These are phyloP conservation scores for Pisolithus thermaeus DNA, from an alignment of 1,284 basidiomycete species.

Conservation along the genomic window DNA sequence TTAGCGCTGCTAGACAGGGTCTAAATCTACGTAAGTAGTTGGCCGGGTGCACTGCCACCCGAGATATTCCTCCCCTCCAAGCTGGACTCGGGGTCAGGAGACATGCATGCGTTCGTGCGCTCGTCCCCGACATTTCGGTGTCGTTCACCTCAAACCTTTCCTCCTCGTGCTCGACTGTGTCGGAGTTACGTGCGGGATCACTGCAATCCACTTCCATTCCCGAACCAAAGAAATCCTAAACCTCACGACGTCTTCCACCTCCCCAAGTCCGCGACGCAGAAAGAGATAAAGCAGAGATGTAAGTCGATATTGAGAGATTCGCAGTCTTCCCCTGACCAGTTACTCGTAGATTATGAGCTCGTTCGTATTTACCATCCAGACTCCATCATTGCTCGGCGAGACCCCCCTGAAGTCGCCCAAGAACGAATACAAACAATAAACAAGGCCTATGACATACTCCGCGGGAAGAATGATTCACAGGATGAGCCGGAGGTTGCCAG, in stretches of 20 bases:
- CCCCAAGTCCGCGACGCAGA: conserved; percentile 44
- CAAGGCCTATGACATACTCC: conserved; percentile 54
- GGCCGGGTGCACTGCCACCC: no score
- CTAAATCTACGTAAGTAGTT: no score
- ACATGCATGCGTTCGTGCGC: neutral
- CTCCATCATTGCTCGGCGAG: conserved; percentile 43
- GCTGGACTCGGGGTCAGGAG: neutral
- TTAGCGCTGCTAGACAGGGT: no score
- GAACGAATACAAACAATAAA: conserved; percentile 58
- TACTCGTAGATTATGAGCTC: conserved; percentile 57
- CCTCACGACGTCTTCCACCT: conserved; percentile 71
- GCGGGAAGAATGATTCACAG: conserved; percentile 31
- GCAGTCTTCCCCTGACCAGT: conserved; percentile 2
- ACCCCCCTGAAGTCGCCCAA: conserved; percentile 45
- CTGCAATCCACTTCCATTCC: conserved; percentile 50
- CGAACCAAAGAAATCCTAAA: conserved; percentile 46
- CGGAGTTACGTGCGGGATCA: conserved; percentile 17
- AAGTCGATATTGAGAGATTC: conserved; percentile 24
- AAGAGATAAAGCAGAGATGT: conserved; percentile 64
- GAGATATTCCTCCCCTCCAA: no score
- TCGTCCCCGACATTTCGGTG: neutral
- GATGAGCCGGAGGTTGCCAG: conserved; percentile 11
- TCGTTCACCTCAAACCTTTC: neutral
- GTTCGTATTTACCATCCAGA: conserved; percentile 69
- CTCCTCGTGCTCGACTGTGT: conserved; percentile 4